phyloP scores from a whole-genome alignment of 768 basidiomycete genomes.

The Tylopilus plumbeoviolaceoides region DNA sequence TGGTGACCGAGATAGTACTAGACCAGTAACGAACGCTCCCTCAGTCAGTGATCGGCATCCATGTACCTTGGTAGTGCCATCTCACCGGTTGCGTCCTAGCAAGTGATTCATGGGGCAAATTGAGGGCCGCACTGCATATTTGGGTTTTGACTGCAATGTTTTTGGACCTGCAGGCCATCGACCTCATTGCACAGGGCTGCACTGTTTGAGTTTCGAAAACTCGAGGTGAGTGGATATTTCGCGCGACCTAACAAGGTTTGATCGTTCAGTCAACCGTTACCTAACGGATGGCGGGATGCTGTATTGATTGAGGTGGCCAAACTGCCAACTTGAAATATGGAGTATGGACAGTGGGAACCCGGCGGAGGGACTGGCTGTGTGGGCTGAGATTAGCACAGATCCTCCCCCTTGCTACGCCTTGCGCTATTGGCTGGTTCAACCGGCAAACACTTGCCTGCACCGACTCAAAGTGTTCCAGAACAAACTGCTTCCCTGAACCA shows the following conservation, averaged over 20 bases:
- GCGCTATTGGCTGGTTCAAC: background rate
- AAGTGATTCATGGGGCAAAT: background rate
- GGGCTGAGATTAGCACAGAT: background rate
- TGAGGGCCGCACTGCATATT: background rate
- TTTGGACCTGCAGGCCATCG: background rate
- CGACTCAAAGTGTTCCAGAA: constrained; percentile 9
- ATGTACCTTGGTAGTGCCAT: background rate
- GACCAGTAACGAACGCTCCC: background rate
- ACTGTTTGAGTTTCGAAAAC: background rate
- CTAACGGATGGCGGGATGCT: constrained; percentile 17
- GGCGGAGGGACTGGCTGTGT: background rate
- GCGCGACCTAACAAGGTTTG: background rate
- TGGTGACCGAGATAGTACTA: constrained; percentile 7
- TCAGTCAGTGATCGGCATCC: constrained; percentile 3
- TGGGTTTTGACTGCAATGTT: background rate
- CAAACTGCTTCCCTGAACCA: constrained; percentile 2
- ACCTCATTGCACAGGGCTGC: constrained; percentile 12
- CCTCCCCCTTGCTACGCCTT: background rate
- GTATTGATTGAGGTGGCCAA: constrained; percentile 10
- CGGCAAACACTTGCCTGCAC: constrained; percentile 4
- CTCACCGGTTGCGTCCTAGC: constrained; percentile 6
- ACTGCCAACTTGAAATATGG: constrained; percentile 4
- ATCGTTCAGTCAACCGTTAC: constrained; percentile 1
- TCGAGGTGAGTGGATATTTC: background rate
- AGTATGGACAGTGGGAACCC: constrained; percentile 1